Conservation (phyloP, 1,284 basidiomycete genomes). For the Inonotus obliquus region DNA sequence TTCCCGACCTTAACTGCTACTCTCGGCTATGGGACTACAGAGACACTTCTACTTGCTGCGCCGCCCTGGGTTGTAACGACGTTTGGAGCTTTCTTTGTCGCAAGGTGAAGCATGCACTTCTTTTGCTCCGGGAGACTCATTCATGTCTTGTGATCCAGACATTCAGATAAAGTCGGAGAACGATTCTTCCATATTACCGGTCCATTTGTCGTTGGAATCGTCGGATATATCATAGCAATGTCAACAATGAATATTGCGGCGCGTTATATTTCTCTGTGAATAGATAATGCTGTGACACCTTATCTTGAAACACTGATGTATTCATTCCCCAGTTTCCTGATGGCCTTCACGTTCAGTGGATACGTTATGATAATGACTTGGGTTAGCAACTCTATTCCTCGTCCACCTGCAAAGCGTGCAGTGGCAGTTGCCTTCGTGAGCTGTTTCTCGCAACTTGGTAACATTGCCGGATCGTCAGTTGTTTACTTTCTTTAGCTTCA, state of each 20-base stretch:
- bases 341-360: conserved; percentile 31
- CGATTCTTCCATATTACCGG: conserved; percentile 37
- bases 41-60: conserved; percentile 24
- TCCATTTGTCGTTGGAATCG: conserved; percentile 33
- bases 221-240: conserved; percentile 42
- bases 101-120: conserved; percentile 9
- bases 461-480: conserved; percentile 29
- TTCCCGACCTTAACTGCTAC: conserved; percentile 30
- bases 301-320: neutral
- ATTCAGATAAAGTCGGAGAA: conserved; percentile 32
- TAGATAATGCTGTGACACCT: neutral
- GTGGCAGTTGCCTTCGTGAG: conserved; percentile 36
- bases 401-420: conserved; percentile 37
- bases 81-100: conserved; percentile 15
- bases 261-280: conserved; percentile 36
- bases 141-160: conserved; percentile 18
- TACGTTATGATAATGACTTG: conserved; percentile 35
- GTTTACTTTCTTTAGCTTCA: neutral
- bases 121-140: neutral
- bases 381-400: conserved; percentile 33
- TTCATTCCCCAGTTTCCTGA: conserved; percentile 25
- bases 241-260: conserved; percentile 34
- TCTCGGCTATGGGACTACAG: conserved; percentile 24
- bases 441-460: conserved; percentile 29
- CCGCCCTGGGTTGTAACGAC: conserved; percentile 22